Percentiles rank a stretch among this genome's conserved stretches.
These are phyloP conservation scores for Morella rubra DNA, from an alignment of 306 rosid species.

Conservation along the genomic window DNA sequence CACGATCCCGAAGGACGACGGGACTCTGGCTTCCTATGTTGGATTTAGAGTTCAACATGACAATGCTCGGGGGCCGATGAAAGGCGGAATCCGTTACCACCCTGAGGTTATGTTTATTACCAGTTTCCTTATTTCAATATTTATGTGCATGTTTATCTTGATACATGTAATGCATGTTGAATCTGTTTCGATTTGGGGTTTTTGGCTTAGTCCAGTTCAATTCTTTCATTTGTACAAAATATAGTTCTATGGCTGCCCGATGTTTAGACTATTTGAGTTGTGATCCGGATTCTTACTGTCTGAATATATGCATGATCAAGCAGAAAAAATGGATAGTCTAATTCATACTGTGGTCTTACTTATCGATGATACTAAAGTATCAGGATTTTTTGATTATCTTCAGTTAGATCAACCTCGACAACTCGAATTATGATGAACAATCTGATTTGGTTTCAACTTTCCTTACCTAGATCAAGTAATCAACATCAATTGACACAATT, in stretches of 20 bases:
- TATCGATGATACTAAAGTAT: neutral
- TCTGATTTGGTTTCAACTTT: neutral
- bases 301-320: constrained; percentile 9
- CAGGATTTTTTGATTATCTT: neutral
- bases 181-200: no score
- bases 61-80: constrained; percentile 89
- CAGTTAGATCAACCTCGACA: neutral
- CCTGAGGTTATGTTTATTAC: constrained; percentile 49
- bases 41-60: constrained; percentile 82
- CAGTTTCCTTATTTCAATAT: neutral
- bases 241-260: neutral
- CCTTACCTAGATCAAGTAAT: neutral
- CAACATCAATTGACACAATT: neutral
- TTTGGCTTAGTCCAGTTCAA: constrained; percentile 15
- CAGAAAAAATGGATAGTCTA: neutral
- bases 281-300: constrained; percentile 15
- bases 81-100: constrained; percentile 78
- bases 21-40: constrained; percentile 61
- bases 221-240: neutral
- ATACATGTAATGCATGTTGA: no score
- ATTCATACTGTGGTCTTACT: neutral
- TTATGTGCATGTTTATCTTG: neutral
- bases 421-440: neutral
- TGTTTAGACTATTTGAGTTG: neutral
- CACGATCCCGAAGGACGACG: constrained; percentile 74